Evolutionary conservation across 208 protist species (phyloP), one percentile per base, ranked within the genome.

Genomic region (Acanthamoeba rhysodes): DNA sequence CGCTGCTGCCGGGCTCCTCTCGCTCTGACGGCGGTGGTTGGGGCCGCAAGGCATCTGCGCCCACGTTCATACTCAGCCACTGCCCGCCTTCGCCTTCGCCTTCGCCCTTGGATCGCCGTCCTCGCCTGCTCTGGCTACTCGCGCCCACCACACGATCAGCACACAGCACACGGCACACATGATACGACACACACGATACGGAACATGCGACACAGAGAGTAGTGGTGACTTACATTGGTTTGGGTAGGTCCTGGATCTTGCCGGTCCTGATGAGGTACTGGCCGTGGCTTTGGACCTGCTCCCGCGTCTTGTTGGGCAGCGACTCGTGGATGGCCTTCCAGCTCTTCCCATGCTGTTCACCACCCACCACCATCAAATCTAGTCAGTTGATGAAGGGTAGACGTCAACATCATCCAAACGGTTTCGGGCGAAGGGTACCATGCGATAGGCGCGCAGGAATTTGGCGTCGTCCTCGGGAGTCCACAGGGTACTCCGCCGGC

Each of bases 221-320:
- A 0, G 22, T 27, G 57, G 27, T 4, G 45, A 41, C 48, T 1
- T 57, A 85, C 78, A 48, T 76, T 48, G 94, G 85, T 37, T 96
- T 96, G 78, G 94, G 95, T 12, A 96, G 34, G 62, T 96, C 95
- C 62, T 96, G 59, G 16, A 96, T 66, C 68, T 96, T 96, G 72
- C 95, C 95, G 34, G 95, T 96, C 66, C 95, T 90, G 57, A 96
- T 96, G 37, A 96, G 70, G 62, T 96, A 96, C 68, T 96, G 95
- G 85, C 92, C 95, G 55, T 96, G 94, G 80, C 94, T 94, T 74
- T 96, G 95, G n/a, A 96, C 95, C 94, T 96, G 95, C 64, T 96
- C 95, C 66, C 94, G 84, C 45, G 94, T 96, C 66, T 96, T 96
- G 64, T 93, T 95, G 50, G 95, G 95, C 29, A 96, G 41, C 62